Evolutionary conservation across 768 basidiomycete species (phyloP), one percentile per base, ranked within the genome.

Genomic region (Xerocomellus dryophilus): DNA sequence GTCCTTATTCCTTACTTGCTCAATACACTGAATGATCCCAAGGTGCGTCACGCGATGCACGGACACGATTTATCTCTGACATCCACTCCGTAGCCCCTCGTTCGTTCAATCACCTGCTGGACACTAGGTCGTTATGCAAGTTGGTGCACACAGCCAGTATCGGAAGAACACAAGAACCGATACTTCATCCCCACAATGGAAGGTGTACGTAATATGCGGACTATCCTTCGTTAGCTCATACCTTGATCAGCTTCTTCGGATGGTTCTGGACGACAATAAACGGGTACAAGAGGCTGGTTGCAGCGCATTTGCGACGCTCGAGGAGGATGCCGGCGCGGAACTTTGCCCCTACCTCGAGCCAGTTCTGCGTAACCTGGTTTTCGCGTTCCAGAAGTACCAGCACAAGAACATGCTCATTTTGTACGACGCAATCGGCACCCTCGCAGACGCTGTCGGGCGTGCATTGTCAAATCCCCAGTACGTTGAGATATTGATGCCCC

Each of bases 241-340:
- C 27, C 39, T 7, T 49, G 18, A 41, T n/a, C 61, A 98, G 96
- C 84, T 99, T 44, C 85, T 99, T 54, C 86, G 92, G 50, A 98
- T 96, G 91, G 94, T 98, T 17, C 76, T 98, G 47, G 97, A 99
- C 69, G 91, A 92, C 71, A 98, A 99, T 76, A 98, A 99, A 74
- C 89, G 94, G 23, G 97, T 99, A 1, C 97, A 99, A 75, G 97
- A 99, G 73, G 97, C 97, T 5, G 97, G 97, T 9, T 99, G 97
- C 73, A 95, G 93, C 59, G 97, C 97, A 1, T 98, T 99, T 65
- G 97, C 97, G 12, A 98, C 97, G 15, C 81, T 98, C 11, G 97
- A 99, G 71, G 97, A 99, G 71, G 97, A 98, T 69, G 97, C 97
- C 6, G 96, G 93, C 2, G 65, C 80, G 3, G 88, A 90, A 61